These are phyloP conservation scores for Tagetes patula DNA, from an alignment of 129 eudicot species.

Conservation along the genomic window DNA sequence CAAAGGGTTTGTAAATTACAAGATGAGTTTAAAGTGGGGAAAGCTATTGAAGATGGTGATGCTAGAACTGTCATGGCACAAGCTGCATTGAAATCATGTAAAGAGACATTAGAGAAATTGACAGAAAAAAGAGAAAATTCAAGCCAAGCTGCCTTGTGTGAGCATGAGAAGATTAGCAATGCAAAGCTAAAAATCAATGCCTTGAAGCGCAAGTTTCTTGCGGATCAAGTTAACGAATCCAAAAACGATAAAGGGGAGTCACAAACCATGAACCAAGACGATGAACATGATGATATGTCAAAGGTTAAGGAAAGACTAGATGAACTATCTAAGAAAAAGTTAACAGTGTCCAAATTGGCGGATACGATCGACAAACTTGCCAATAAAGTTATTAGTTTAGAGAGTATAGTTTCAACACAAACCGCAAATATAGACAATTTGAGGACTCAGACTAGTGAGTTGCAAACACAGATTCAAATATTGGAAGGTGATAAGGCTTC, in stretches of 20 bases:
- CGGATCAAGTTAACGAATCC: conserved; percentile 28
- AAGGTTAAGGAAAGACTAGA: conserved; percentile 35
- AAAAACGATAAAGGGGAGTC: conserved; percentile 13
- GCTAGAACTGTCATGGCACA: conserved; percentile 87
- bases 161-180: conserved; percentile 46
- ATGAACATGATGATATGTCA: background rate
- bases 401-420: conserved; percentile 64
- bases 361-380: conserved; percentile 73
- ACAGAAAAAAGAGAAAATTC: conserved; percentile 63
- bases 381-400: conserved; percentile 61
- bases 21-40: conserved; percentile 59
- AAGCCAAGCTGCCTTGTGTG: conserved; percentile 43
- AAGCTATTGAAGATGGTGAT: conserved; percentile 74
- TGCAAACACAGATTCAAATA: conserved; percentile 51
- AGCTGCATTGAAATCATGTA: conserved; percentile 75
- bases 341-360: conserved; percentile 64
- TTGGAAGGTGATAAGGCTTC: conserved; percentile 68
- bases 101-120: conserved; percentile 59
- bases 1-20: conserved; percentile 54
- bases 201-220: conserved; percentile 36
- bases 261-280: conserved; percentile 16
- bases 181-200: conserved; percentile 44
- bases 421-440: conserved; percentile 61
- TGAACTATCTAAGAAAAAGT: conserved; percentile 27
- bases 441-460: conserved; percentile 53